Conservation (phyloP, 2,329 filamentous ascomycete genomes). For the Aspergillus latus region DNA sequence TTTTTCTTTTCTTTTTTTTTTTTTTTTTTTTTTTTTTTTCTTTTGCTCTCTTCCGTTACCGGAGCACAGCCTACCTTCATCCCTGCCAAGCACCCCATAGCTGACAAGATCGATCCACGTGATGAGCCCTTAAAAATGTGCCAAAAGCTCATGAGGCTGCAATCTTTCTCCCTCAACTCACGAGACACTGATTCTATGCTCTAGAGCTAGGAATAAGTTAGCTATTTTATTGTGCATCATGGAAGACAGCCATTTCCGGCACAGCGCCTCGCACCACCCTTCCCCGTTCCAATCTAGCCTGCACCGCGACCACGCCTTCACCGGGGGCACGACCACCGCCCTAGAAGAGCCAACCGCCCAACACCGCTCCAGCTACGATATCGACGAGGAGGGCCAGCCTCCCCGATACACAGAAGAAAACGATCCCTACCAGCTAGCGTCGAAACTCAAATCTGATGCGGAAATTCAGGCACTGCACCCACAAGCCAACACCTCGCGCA, state of each 20-base stretch:
- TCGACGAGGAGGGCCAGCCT: constrained; percentile 47
- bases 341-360: constrained; percentile 34
- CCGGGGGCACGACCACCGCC: constrained; percentile 39
- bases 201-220: neutral
- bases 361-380: constrained; percentile 22
- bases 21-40: too few relatives aligned
- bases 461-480: constrained; percentile 72
- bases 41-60: too few relatives aligned
- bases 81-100: neutral
- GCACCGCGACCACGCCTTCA: constrained; percentile 8
- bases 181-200: neutral
- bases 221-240: neutral
- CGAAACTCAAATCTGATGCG: constrained; percentile 71
- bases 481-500: constrained; percentile 72
- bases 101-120: constrained; percentile 3
- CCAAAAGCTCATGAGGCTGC: neutral
- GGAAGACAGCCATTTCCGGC: constrained; percentile 16
- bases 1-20: too few relatives aligned
- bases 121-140: neutral
- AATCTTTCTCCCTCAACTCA: neutral
- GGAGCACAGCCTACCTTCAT: too few relatives aligned
- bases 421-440: constrained; percentile 79
- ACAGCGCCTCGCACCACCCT: constrained; percentile 15
- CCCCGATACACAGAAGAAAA: constrained; percentile 63
- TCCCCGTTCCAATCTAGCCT: neutral